phyloP scores from a whole-genome alignment of 1,284 basidiomycete genomes.

The Ganoderma multipileum region DNA sequence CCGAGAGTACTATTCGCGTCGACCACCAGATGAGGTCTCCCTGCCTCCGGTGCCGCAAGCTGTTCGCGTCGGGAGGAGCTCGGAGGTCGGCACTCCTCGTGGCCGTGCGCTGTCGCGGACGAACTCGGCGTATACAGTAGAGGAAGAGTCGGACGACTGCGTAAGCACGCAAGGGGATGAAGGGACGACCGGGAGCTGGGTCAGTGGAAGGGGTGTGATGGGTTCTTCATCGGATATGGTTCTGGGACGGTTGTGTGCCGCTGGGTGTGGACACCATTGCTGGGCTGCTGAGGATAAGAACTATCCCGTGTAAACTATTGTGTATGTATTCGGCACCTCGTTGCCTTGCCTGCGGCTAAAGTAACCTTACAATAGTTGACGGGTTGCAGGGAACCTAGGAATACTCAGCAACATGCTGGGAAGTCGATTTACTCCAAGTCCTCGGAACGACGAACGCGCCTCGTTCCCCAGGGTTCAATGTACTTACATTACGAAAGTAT shows the following conservation, averaged over 20 bases:
- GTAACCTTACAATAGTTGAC: neutral
- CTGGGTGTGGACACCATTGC: slow-evolving; percentile 43
- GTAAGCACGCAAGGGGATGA: slow-evolving; percentile 27
- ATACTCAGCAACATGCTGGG: neutral
- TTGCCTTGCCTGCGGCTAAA: neutral
- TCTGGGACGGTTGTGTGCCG: slow-evolving; percentile 38
- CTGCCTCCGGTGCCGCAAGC: slow-evolving; percentile 14
- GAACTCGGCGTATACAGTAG: slow-evolving; percentile 20
- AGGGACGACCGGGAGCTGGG: slow-evolving; percentile 25
- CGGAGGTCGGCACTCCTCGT: slow-evolving; percentile 17
- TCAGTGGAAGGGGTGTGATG: slow-evolving; percentile 19
- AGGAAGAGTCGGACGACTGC: slow-evolving; percentile 31
- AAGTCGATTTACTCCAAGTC: neutral
- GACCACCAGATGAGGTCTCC: slow-evolving; percentile 50
- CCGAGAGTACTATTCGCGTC: slow-evolving; percentile 62
- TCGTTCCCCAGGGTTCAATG: neutral
- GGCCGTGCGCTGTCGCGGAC: slow-evolving; percentile 30
- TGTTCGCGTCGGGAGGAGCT: slow-evolving; percentile 15
- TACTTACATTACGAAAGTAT: neutral
- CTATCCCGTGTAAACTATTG: neutral
- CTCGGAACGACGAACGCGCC: neutral
- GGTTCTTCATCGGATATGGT: slow-evolving; percentile 21
- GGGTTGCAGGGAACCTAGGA: neutral
- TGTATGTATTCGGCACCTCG: neutral
- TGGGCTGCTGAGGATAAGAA: slow-evolving; percentile 28